Base-by-base conservation (phyloP, 768 basidiomycete species). In the Lyophyllum semitale region DNA sequence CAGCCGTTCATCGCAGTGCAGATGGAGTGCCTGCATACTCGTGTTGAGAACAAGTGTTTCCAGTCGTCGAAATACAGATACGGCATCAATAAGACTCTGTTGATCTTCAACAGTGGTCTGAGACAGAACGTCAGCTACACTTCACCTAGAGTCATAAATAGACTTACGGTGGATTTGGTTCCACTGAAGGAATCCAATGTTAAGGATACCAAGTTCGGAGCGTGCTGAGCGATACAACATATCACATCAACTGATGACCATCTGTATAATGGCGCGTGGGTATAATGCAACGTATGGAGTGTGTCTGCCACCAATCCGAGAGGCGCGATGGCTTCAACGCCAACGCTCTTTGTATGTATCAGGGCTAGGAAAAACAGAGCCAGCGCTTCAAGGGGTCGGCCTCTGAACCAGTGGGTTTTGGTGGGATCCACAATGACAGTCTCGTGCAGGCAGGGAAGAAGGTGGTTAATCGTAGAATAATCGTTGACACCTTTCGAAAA, bases 11-110 rank as follows among this genome's bases (percentile, higher is more conserved):
- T 44, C 38, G 22, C 26, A 23, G 20, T 30, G 25, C 3, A 49
- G 49, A 47, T 50, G 48, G 17, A 43, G 22, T 22, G 26, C 47
- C 35, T 38, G 44, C 29, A 41, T 48, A 55, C 51, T n/a, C 11
- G 55, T 25, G 30, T 32, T 37, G 26, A 35, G 50, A 2, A 45
- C 18, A 45, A 27, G 40, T 27, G 45, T 46, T 55, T 13, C 26
- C 9, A 53, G 29, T 11, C 11, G 11, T 35, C 12, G 42, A 26
- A 53, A 32, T 1, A 22, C 8, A 6, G 29, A n/a, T 15, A 44
- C 30, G 9, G 51, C 51, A 7, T 33, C 20, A 20, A 53, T 8
- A 45, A 53, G 32, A 17, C 46, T 13, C n/a, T 26, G 6, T 25
- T 53, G 42, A 3, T 44, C 23, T 12, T 37, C 15, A 4, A 26